These are phyloP conservation scores for Gryganskiella cystojenkinii DNA, from an alignment of 192 early-diverging fungal genomes.

Conservation along the genomic window DNA sequence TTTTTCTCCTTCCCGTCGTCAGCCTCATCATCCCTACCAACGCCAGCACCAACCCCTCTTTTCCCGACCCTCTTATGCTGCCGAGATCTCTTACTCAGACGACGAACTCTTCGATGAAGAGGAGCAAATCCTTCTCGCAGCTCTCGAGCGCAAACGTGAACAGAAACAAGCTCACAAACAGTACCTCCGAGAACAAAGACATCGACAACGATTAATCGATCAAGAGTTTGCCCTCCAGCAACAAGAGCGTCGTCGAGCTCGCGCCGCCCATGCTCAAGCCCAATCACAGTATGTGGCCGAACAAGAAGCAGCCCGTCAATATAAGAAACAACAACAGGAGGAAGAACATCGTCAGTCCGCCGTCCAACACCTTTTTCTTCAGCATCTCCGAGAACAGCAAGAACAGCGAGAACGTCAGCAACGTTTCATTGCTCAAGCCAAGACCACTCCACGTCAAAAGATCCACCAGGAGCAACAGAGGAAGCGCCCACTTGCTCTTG, in stretches of 20 bases:
- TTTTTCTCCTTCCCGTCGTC: too few relatives aligned
- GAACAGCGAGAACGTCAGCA: slow-evolving; percentile 16
- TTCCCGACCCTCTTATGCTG: too few relatives aligned
- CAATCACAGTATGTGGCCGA: slow-evolving; percentile 24
- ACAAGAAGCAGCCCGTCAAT: slow-evolving; percentile 34
- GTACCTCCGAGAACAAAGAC: neutral
- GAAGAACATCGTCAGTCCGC: slow-evolving; percentile 2
- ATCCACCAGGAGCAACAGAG: neutral
- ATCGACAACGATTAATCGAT: neutral
- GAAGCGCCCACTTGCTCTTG: slow-evolving; percentile 8
- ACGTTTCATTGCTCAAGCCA: neutral
- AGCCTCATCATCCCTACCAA: too few relatives aligned
- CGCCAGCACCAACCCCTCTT: too few relatives aligned
- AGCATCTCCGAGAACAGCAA: slow-evolving; percentile 13
- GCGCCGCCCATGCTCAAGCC: slow-evolving; percentile 23
- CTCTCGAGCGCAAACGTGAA: neutral
- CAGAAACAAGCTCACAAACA: neutral
- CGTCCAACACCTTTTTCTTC: neutral
- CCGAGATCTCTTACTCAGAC: too few relatives aligned
- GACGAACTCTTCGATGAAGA: neutral
- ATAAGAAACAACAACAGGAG: slow-evolving; percentile 22
- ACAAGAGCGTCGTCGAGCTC: slow-evolving; percentile 7
- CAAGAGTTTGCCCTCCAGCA: neutral
- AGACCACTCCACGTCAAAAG: slow-evolving; percentile 13
- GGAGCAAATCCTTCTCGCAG: neutral